Percentiles rank a stretch among this genome's conserved stretches.
Conservation (phyloP, 306 rosid genomes). For the Cucurbita argyrosperma region DNA sequence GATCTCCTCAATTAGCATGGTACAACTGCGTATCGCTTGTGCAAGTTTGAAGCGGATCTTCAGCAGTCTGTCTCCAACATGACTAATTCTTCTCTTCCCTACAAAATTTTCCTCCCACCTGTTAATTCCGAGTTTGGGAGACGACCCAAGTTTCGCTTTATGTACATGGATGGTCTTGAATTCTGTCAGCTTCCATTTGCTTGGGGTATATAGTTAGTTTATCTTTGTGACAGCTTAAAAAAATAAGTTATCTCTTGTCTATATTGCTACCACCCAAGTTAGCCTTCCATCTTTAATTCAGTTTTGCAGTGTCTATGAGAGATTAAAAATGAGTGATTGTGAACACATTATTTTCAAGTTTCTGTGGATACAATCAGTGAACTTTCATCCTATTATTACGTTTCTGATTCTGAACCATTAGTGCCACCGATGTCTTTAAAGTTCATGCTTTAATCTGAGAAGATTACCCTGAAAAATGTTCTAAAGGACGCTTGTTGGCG, state of each 20-base stretch:
- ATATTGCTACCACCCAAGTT: background rate
- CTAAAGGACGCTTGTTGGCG: too few species aligned
- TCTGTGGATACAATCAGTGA: background rate
- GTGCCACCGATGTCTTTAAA: background rate
- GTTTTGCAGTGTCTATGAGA: conserved; percentile 4
- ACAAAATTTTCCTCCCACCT: background rate
- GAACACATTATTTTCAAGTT: background rate
- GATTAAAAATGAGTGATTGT: background rate
- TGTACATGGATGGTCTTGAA: conserved; percentile 6
- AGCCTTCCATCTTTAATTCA: conserved; percentile 7
- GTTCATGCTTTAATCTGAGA: background rate
- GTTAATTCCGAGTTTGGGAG: background rate
- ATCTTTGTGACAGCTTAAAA: background rate
- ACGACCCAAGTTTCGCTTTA: background rate
- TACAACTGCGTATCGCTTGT: conserved; percentile 50
- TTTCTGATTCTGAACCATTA: background rate
- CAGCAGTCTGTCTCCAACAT: conserved; percentile 65
- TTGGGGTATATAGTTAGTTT: conserved; percentile 8
- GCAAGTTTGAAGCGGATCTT: conserved; percentile 85
- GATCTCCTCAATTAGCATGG: conserved; percentile 64
- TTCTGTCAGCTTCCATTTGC: background rate
- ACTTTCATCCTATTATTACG: background rate
- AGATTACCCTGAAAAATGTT: background rate
- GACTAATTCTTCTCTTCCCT: background rate
- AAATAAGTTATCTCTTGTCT: conserved; percentile 4